phyloP scores from a whole-genome alignment of 2,329 filamentous ascomycete species.

The Pestalotiopsis sp. region DNA sequence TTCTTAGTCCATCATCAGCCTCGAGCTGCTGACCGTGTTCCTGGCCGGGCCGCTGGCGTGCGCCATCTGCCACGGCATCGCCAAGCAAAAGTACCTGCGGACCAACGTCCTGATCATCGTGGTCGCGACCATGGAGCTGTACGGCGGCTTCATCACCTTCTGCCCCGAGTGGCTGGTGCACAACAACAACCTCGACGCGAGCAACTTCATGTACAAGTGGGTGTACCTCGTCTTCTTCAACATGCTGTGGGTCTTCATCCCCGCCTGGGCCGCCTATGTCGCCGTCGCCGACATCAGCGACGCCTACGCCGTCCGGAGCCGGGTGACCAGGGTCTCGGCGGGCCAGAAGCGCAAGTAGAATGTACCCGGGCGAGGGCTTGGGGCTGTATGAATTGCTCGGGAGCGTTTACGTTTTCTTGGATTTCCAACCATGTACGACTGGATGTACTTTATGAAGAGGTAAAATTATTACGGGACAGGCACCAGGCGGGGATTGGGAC shows the following conservation, averaged over 20 bases:
- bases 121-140: slow-evolving; percentile 65
- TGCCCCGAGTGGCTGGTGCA: slow-evolving; percentile 67
- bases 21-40: slow-evolving; percentile 67
- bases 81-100: slow-evolving; percentile 48
- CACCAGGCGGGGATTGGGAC: background rate
- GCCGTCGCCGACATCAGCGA: slow-evolving; percentile 54
- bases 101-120: slow-evolving; percentile 64
- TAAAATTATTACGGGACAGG: background rate
- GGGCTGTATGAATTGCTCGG: background rate
- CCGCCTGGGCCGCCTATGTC: slow-evolving; percentile 58
- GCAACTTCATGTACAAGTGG: slow-evolving; percentile 70
- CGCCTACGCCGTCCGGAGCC: slow-evolving; percentile 46
- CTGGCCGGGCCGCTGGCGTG: slow-evolving; percentile 60
- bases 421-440: background rate
- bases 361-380: background rate
- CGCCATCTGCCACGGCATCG: slow-evolving; percentile 61
- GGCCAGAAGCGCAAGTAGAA: slow-evolving; percentile 28
- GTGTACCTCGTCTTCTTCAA: slow-evolving; percentile 71
- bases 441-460: background rate
- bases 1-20: slow-evolving; percentile 55
- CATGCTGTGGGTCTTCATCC: slow-evolving; percentile 65
- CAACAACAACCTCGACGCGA: slow-evolving; percentile 61
- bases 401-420: background rate
- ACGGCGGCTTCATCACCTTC: slow-evolving; percentile 72
- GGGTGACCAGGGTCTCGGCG: slow-evolving; percentile 26